Evolutionary conservation across 345 rosid genomes (phyloP), one percentile per base, ranked within the genome.

Genomic region (Kernera saxatilis): DNA sequence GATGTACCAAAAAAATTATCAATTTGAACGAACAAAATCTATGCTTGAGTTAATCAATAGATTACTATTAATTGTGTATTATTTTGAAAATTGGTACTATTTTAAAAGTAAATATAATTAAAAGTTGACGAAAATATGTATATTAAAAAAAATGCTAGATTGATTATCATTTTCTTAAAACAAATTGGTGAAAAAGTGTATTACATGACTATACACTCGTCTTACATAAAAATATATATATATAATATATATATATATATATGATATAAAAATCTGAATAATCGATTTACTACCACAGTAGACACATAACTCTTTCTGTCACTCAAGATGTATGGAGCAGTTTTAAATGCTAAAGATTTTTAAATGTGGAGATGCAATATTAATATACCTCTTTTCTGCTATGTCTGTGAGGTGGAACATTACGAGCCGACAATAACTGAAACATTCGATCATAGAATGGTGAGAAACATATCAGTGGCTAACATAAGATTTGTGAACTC

Each of bases 331-430:
- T 53, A 53, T 15, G 12, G n/a, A 11, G 5, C n/a, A 55, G 5
- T 32, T 33, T 30, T 33, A 55, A 18, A 33, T 55, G 15, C 8
- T 33, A 17, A 17, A 54, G n/a, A 32, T 1, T 12, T 4, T 55
- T 2, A 55, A 1, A 7, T 25, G 30, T 25, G 51, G 21, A 37
- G 18, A 69, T 56, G 44, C 36, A 23, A n/a, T 9, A 44, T 8
- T 3, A 17, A 8, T n/a, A 1, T 29, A 43, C 10, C 41, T 29
- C 25, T 33, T 40, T 53, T 22, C 64, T 26, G 40, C 50, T 18
- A 46, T 25, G 50, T 48, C 14, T 53, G 44, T 61, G 9, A 41
- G 26, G 75, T 71, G 69, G 44, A 71, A 53, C 55, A 52, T 43
- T 26, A 32, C n/a, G 39, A 63, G 58, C 70, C 56, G 70, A 63